Evolutionary conservation across 371 early-diverging fungal genomes (phyloP).

Genomic region (Catenaria anguillulae): DNA sequence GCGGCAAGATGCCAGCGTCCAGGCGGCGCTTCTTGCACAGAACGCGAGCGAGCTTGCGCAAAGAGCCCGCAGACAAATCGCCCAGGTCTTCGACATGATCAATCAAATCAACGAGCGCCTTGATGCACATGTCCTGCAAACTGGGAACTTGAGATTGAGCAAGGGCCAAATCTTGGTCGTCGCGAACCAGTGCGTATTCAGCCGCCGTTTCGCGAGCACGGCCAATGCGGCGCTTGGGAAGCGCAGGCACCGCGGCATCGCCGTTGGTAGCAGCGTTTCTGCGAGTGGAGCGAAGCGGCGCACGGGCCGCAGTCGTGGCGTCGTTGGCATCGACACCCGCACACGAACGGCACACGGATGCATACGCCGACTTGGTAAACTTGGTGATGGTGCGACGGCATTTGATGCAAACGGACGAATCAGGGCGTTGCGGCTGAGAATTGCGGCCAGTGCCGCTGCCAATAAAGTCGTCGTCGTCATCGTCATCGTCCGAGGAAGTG

Average conservation of each 20-base stretch:
- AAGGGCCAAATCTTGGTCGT: neutral
- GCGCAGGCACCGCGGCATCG: neutral
- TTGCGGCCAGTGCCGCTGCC: neutral
- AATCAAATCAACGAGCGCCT: conserved; percentile 41
- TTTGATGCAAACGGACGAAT: neutral
- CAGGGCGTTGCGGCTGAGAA: neutral
- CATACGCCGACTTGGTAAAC: neutral
- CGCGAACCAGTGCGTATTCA: neutral
- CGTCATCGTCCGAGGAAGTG: neutral
- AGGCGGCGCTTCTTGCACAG: conserved; percentile 58
- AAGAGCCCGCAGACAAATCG: conserved; percentile 46
- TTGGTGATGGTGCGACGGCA: neutral
- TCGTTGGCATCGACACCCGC: no score
- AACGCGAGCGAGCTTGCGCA: conserved; percentile 60
- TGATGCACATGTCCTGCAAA: neutral
- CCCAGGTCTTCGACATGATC: conserved; percentile 69
- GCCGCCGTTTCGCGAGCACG: neutral
- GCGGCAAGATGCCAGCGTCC: conserved; percentile 37
- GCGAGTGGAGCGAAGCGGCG: no score
- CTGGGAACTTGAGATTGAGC: neutral
- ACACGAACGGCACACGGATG: neutral
- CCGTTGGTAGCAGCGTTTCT: no score
- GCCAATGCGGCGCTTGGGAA: neutral
- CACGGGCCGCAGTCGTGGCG: no score
- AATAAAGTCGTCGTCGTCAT: neutral